Evolutionary conservation across 495 filamentous ascomycete species (phyloP), one percentile per base, ranked within the genome.

Genomic region (Penicilliopsis zonata): DNA sequence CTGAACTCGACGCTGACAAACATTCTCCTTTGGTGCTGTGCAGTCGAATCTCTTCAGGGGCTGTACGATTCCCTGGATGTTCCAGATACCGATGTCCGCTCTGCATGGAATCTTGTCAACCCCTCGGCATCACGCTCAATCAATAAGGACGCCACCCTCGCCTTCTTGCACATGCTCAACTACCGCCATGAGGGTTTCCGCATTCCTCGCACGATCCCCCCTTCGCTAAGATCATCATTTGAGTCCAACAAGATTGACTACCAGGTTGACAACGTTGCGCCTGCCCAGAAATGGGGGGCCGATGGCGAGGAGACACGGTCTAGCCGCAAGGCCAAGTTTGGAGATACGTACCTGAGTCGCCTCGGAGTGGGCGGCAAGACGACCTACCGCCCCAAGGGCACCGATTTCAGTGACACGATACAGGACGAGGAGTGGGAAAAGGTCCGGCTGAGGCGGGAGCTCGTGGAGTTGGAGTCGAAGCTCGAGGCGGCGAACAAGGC

Each of bases 91-190:
- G 90, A 98, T 41, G 69, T 98, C 43, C 74, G 84, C 32, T 84
- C 76, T 10, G 90, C 90, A 6, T 98, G 90, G 90, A 98, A 94
- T 59, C 71, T 96, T 8, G 82, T 95, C 38, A 96, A 96, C 63
- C 88, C 90, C 7, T 82, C 77, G 7, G 80, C 80, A 23, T 64
- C 66, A 3, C 54, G 70, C 25, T 74, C 76, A 15, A 87, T 98
- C 53, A 88, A 84, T 49, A 98, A 95, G 62, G 86, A 98, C 51
- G 86, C 90, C 31, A 76, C 76, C 25, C 76, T 96, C 10, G 86
- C 85, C 4, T 96, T 98, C 65, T 72, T 98, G 15, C 90, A 98
- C 52, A 87, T 96, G 44, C 76, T 98, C 16, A 94, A 90, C 52
- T 76, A 82, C 59, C 79, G 90, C 5, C 88, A 95, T 54, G 88